These are phyloP conservation scores for Aegilops bicornis DNA, from an alignment of 176 grass and related monocot species.

Conservation along the genomic window DNA sequence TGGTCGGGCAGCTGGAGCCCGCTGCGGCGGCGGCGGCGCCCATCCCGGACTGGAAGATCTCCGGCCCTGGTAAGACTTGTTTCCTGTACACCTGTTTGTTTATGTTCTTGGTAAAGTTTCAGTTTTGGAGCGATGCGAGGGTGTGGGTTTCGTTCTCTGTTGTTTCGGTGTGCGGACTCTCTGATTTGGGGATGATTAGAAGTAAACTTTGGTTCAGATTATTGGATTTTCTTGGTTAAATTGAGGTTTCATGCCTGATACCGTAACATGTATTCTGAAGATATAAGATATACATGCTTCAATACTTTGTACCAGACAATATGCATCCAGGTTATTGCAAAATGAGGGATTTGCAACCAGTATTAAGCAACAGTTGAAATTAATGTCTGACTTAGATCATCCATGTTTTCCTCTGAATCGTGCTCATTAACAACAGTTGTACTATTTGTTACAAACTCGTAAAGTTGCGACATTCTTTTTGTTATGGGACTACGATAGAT, in stretches of 20 bases:
- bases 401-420: neutral
- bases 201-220: neutral
- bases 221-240: neutral
- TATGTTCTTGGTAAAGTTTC: neutral
- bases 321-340: neutral
- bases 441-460: neutral
- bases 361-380: neutral
- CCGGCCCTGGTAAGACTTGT: constrained; percentile 53
- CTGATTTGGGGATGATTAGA: neutral
- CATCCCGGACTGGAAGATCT: constrained; percentile 74
- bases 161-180: neutral
- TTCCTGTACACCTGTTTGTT: neutral
- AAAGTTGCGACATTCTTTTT: neutral
- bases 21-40: neutral
- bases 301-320: neutral
- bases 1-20: neutral
- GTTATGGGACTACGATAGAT: neutral
- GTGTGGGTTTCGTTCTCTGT: neutral
- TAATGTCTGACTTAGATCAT: neutral
- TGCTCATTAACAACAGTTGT: neutral
- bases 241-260: neutral
- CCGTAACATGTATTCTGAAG: neutral
- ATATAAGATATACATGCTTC: neutral
- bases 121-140: neutral
- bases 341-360: neutral